These are phyloP conservation scores for Penicillium nucicola DNA, from an alignment of 495 filamentous ascomycete species.

Conservation along the genomic window DNA sequence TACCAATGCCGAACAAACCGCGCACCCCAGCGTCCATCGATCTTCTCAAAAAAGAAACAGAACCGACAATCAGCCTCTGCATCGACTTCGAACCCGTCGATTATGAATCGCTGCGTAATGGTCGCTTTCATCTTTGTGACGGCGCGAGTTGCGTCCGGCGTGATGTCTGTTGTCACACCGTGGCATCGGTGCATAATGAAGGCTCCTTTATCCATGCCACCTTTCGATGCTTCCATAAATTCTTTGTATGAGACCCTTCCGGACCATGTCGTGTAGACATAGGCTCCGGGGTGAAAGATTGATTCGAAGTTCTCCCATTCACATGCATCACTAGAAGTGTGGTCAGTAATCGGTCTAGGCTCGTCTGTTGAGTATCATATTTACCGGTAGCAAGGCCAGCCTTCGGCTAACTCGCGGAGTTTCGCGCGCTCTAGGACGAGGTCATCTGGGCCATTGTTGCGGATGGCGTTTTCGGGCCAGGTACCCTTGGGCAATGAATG, in stretches of 20 bases:
- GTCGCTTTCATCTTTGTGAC: slow-evolving; percentile 70
- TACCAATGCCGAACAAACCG: slow-evolving; percentile 63
- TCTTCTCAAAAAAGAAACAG: slow-evolving; percentile 57
- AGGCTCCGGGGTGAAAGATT: slow-evolving; percentile 56
- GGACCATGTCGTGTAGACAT: slow-evolving; percentile 64
- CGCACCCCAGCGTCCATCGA: slow-evolving; percentile 50
- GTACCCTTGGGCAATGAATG: slow-evolving; percentile 28
- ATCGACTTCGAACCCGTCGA: slow-evolving; percentile 49
- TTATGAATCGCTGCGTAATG: slow-evolving; percentile 61
- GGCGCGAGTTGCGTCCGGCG: slow-evolving; percentile 43
- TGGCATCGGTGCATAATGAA: slow-evolving; percentile 69
- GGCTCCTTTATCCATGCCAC: slow-evolving; percentile 56
- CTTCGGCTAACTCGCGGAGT: slow-evolving; percentile 62
- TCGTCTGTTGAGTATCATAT: background rate
- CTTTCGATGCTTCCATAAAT: slow-evolving; percentile 58
- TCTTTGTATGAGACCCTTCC: slow-evolving; percentile 49
- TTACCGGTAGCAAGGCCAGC: slow-evolving; percentile 61
- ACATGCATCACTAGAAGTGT: slow-evolving; percentile 44
- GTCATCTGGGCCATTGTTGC: slow-evolving; percentile 52
- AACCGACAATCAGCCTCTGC: slow-evolving; percentile 64
- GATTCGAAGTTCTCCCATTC: slow-evolving; percentile 65
- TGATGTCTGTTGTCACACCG: slow-evolving; percentile 56
- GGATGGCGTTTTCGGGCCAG: slow-evolving; percentile 36
- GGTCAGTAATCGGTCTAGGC: background rate
- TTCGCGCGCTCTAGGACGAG: slow-evolving; percentile 51